A percentile compares a stretch with the other conserved stretches of the same genome.
Conservation (phyloP, 2,329 filamentous ascomycete species). For the Dryadomyces sulphureus region DNA sequence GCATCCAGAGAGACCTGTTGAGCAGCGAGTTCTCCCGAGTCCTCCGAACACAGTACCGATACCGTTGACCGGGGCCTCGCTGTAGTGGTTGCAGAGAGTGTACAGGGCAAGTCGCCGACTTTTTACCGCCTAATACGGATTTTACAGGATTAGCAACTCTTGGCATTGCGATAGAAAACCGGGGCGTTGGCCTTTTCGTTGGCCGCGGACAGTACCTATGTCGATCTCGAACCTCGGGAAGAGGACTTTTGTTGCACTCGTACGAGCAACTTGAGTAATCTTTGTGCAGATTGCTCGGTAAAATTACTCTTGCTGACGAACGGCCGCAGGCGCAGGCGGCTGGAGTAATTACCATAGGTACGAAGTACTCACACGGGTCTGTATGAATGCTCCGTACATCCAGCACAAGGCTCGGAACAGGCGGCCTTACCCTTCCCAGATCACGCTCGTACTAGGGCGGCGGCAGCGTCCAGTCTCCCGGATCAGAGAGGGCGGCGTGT, state of each 20-base stretch:
- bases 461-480: neutral
- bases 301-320: neutral
- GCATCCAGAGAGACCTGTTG: no score
- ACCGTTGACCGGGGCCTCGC: neutral
- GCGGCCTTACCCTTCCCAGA: neutral
- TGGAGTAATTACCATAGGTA: no score
- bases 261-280: neutral
- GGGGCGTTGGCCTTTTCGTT: neutral
- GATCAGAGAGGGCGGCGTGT: neutral
- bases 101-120: neutral
- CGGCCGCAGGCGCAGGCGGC: no score
- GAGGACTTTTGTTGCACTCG: neutral
- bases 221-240: neutral
- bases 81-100: neutral
- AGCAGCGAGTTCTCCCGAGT: no score
- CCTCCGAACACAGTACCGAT: no score
- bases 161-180: neutral
- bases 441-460: neutral
- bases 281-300: neutral
- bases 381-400: no score
- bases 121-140: neutral
- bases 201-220: neutral
- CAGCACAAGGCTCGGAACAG: neutral
- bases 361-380: neutral
- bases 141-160: neutral